These are phyloP conservation scores for Noccaea bulbosa DNA, from an alignment of 345 rosid species.

Conservation along the genomic window DNA sequence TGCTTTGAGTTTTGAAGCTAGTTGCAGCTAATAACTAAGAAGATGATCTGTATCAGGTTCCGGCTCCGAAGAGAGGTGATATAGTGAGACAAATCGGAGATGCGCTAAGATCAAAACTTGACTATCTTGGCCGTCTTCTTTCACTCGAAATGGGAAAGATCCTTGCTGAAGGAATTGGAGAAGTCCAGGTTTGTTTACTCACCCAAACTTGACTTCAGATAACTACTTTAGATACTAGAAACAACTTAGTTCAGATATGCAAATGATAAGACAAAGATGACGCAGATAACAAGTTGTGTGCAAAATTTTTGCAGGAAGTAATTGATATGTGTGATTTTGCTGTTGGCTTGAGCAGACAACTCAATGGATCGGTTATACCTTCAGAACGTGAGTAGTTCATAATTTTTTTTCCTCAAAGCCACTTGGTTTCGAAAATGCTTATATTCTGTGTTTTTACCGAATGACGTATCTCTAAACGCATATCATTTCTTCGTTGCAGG, in stretches of 20 bases:
- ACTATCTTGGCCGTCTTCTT: conserved; percentile 81
- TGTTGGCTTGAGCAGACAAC: conserved; percentile 94
- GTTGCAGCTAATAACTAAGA: not conserved
- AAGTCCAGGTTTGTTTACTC: conserved; percentile 76
- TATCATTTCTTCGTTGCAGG: conserved; percentile 59
- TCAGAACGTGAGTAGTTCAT: conserved; percentile 82
- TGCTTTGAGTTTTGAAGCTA: not conserved
- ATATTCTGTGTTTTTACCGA: not conserved
- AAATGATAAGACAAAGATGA: not conserved
- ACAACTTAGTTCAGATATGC: not conserved
- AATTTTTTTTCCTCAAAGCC: not conserved
- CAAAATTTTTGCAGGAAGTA: conserved; percentile 68
- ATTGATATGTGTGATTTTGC: conserved; percentile 98
- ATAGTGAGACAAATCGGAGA: conserved; percentile 96
- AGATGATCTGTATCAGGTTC: conserved; percentile 55
- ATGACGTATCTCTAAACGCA: conserved; percentile 25
- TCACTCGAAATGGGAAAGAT: conserved; percentile 99
- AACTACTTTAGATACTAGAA: not conserved
- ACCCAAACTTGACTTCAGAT: not conserved
- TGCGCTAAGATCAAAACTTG: conserved; percentile 79
- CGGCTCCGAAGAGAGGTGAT: conserved; percentile 98
- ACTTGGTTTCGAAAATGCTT: not conserved
- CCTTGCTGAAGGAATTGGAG: conserved; percentile 95
- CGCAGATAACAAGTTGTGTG: not conserved
- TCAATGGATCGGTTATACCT: conserved; percentile 90